Percentiles rank a stretch among this genome's conserved stretches.
These are phyloP conservation scores for Colletotrichum paranaense DNA, from an alignment of 2,329 filamentous ascomycete genomes.

Conservation along the genomic window DNA sequence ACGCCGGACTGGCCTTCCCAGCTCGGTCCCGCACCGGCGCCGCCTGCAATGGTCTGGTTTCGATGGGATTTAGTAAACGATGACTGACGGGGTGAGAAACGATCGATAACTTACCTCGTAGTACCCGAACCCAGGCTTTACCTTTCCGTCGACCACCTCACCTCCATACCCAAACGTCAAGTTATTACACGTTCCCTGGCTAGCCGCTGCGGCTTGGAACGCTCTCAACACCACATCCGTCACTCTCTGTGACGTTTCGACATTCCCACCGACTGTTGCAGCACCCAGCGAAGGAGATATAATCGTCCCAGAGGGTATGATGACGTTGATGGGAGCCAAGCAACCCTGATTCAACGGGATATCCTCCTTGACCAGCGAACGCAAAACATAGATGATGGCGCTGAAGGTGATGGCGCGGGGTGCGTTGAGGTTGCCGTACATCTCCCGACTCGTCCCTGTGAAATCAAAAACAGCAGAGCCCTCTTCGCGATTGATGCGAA, in stretches of 20 bases:
- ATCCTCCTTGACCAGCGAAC: slow-evolving; percentile 81
- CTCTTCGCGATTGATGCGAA: neutral
- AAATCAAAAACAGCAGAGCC: slow-evolving; percentile 61
- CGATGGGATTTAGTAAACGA: neutral
- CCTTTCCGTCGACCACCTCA: slow-evolving; percentile 80
- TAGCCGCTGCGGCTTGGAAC: slow-evolving; percentile 80
- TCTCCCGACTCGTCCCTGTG: slow-evolving; percentile 63
- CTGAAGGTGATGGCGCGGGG: slow-evolving; percentile 43
- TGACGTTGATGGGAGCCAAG: slow-evolving; percentile 78
- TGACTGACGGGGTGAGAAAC: neutral
- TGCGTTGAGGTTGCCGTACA: slow-evolving; percentile 42
- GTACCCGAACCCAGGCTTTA: slow-evolving; percentile 45
- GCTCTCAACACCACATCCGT: slow-evolving; percentile 86
- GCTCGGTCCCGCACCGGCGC: slow-evolving; percentile 43
- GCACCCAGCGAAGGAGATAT: slow-evolving; percentile 78
- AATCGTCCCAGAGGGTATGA: slow-evolving; percentile 65
- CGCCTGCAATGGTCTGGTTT: slow-evolving; percentile 44
- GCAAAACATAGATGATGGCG: slow-evolving; percentile 44
- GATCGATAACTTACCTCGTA: slow-evolving; percentile 40
- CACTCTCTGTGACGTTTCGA: slow-evolving; percentile 83
- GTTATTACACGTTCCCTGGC: slow-evolving; percentile 26
- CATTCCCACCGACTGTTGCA: slow-evolving; percentile 71
- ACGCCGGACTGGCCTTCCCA: slow-evolving; percentile 46
- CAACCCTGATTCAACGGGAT: slow-evolving; percentile 91
- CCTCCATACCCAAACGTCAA: neutral